Evolutionary conservation across 352 stramenopile species (phyloP).

Genomic region (Phytopythium oedochilum): DNA sequence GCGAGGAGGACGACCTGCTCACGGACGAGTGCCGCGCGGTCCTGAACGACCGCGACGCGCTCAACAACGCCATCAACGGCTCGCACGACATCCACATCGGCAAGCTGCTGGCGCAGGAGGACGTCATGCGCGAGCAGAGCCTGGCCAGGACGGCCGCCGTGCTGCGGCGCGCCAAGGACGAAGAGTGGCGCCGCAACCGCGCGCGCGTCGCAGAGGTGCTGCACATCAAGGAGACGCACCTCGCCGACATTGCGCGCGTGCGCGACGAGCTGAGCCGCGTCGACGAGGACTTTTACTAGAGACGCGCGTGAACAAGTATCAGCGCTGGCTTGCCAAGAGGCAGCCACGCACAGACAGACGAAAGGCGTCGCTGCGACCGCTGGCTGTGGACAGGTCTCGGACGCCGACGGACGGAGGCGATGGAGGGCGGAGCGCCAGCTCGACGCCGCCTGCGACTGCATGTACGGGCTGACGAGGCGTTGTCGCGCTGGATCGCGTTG

Average conservation of each 20-base stretch:
- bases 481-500: too few species aligned
- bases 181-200: constrained; percentile 74
- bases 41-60: constrained; percentile 72
- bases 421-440: too few species aligned
- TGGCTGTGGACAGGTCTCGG: too few species aligned
- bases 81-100: constrained; percentile 92
- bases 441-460: too few species aligned
- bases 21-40: constrained; percentile 78
- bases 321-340: background rate
- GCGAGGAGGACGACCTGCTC: constrained; percentile 74
- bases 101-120: constrained; percentile 84
- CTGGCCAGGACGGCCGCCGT: constrained; percentile 64
- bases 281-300: constrained; percentile 80
- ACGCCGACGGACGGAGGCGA: too few species aligned
- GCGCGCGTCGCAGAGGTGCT: constrained; percentile 69
- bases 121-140: constrained; percentile 79
- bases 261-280: constrained; percentile 74
- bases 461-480: too few species aligned
- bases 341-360: background rate
- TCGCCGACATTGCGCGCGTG: constrained; percentile 49
- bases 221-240: constrained; percentile 68
- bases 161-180: constrained; percentile 51
- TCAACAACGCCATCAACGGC: constrained; percentile 87
- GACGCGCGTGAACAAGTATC: too few species aligned
- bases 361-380: too few species aligned